Percentiles rank a stretch among this genome's conserved stretches.
Conservation (phyloP, 164 flowering plant species). For the Houttuynia cordata region DNA sequence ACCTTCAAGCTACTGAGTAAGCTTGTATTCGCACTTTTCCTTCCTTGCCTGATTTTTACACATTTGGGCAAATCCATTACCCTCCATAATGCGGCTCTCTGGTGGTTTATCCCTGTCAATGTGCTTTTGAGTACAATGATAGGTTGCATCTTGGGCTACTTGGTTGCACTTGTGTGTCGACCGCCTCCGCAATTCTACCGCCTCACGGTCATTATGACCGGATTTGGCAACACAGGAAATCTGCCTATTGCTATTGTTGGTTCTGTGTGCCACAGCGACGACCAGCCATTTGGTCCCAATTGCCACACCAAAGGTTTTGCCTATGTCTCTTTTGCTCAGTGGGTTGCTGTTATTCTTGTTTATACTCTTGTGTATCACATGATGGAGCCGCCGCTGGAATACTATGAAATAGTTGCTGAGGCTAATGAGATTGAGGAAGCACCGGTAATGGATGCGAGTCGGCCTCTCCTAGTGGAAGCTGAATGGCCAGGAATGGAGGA, state of each 20-base stretch:
- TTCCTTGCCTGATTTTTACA: slow-evolving; percentile 75
- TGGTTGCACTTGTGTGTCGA: slow-evolving; percentile 58
- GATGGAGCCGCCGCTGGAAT: slow-evolving; percentile 93
- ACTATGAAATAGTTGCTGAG: slow-evolving; percentile 48
- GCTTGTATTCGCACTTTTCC: slow-evolving; percentile 80
- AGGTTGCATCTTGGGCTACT: slow-evolving; percentile 59
- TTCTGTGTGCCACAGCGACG: slow-evolving; percentile 59
- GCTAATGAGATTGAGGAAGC: slow-evolving; percentile 32
- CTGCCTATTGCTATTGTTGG: slow-evolving; percentile 65
- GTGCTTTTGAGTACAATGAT: slow-evolving; percentile 50
- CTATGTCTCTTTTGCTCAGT: slow-evolving; percentile 78
- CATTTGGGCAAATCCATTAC: slow-evolving; percentile 63
- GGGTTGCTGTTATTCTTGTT: slow-evolving; percentile 85
- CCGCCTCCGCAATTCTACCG: slow-evolving; percentile 64
- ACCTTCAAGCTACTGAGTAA: slow-evolving; percentile 85
- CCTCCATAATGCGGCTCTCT: slow-evolving; percentile 33
- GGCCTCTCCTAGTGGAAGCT: slow-evolving; percentile 75
- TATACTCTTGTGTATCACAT: slow-evolving; percentile 89
- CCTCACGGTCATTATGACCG: slow-evolving; percentile 74
- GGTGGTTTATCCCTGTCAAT: slow-evolving; percentile 95
- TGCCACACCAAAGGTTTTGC: slow-evolving; percentile 61
- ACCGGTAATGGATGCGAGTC: slow-evolving; percentile 24
- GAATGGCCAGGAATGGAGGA: slow-evolving; percentile 96
- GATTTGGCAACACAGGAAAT: slow-evolving; percentile 88
- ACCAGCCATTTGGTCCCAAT: slow-evolving; percentile 56